Conservation (phyloP, 768 basidiomycete species). For the Pleurotus salmoneostramineus region DNA sequence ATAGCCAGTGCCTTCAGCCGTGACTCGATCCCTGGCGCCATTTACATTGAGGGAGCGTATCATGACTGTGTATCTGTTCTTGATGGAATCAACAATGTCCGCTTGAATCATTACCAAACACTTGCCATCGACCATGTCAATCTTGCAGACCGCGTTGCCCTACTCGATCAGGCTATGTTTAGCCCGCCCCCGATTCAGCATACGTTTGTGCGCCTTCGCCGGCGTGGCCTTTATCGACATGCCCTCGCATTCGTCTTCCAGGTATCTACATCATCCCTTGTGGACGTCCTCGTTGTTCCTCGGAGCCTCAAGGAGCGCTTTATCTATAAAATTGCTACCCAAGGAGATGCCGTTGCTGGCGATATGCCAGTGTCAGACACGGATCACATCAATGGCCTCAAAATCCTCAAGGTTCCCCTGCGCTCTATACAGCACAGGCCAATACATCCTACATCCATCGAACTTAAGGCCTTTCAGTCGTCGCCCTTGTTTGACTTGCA, state of each 20-base stretch:
- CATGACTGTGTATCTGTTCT: not conserved
- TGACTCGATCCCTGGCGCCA: not conserved
- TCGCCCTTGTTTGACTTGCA: not conserved
- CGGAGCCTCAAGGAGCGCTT: too few species aligned
- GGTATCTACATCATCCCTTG: not conserved
- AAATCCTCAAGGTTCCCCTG: too few species aligned
- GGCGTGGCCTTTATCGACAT: not conserved
- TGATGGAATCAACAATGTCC: not conserved
- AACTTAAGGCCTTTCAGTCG: not conserved
- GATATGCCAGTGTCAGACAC: too few species aligned
- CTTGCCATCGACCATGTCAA: not conserved
- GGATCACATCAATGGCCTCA: not conserved
- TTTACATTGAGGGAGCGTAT: not conserved
- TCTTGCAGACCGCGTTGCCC: not conserved
- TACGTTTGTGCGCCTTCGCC: not conserved
- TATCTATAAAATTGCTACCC: too few species aligned
- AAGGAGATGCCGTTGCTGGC: too few species aligned
- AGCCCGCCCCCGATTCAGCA: not conserved
- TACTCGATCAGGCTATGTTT: not conserved
- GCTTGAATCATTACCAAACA: not conserved
- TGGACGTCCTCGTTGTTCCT: not conserved
- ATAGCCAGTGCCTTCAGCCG: not conserved
- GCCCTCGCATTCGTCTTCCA: not conserved
- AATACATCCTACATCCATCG: not conserved
- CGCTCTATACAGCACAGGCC: not conserved